These are phyloP conservation scores for Sisymbrium altissimum DNA, from an alignment of 345 rosid genomes.

Conservation along the genomic window DNA sequence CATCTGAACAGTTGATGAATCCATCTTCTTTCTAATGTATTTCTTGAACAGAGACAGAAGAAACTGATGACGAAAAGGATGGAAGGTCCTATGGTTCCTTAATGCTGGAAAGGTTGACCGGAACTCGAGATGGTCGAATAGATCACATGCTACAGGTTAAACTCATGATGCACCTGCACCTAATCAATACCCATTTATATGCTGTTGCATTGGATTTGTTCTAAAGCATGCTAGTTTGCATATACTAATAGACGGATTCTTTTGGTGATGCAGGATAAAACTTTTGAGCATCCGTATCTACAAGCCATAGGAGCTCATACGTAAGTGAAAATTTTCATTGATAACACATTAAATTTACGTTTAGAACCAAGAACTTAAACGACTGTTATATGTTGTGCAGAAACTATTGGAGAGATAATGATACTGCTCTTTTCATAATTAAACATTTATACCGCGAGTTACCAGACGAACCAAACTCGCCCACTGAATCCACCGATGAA, in stretches of 20 bases:
- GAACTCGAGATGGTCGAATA: conserved; percentile 75
- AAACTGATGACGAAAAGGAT: conserved; percentile 43
- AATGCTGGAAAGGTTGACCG: conserved; percentile 82
- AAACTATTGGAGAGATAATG: conserved; percentile 96
- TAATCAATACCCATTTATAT: not conserved
- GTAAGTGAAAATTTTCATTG: conserved; percentile 46
- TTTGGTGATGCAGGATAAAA: conserved; percentile 64
- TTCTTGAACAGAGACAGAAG: conserved; percentile 45
- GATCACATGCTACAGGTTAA: conserved; percentile 91
- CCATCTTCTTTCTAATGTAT: not conserved
- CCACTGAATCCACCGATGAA: conserved; percentile 25
- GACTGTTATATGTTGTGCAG: conserved; percentile 41
- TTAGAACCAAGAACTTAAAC: not conserved
- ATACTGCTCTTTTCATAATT: conserved; percentile 89
- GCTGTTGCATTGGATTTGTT: not conserved
- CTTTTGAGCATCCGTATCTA: conserved; percentile 90
- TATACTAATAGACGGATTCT: not conserved
- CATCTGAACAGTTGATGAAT: not conserved
- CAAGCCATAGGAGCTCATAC: conserved; percentile 95
- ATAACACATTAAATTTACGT: not conserved
- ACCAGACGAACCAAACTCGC: conserved; percentile 51
- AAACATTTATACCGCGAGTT: conserved; percentile 76
- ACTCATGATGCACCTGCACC: conserved; percentile 12
- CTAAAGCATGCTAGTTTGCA: conserved; percentile 2
- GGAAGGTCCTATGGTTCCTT: conserved; percentile 72